Conservation (phyloP, 805 yeast species). For the Candida anglica region DNA sequence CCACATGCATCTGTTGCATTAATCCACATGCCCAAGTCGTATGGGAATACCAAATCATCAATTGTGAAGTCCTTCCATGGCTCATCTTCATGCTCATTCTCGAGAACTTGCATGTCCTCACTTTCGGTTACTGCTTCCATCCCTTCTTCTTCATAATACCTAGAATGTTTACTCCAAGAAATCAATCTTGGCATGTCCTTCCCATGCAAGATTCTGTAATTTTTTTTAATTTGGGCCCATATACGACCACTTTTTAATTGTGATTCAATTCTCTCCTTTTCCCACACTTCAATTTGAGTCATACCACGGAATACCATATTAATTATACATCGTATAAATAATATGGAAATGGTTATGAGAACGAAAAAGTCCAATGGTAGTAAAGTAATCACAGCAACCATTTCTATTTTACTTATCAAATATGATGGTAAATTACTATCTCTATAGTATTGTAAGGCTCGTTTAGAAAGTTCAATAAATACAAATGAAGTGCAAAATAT, state of each 20-base stretch:
- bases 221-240: conserved; percentile 46
- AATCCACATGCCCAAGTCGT: conserved; percentile 59
- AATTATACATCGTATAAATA: conserved; percentile 58
- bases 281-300: conserved; percentile 94
- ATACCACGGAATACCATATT: conserved; percentile 59
- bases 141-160: conserved; percentile 11
- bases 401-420: conserved; percentile 46
- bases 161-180: conserved; percentile 38
- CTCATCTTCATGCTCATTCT: conserved; percentile 7
- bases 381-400: conserved; percentile 52
- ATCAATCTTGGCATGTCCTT: conserved; percentile 40
- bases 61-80: conserved; percentile 38
- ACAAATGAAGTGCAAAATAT: conserved; percentile 47
- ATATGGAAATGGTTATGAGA: conserved; percentile 50
- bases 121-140: conserved; percentile 8
- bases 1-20: conserved; percentile 61
- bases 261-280: conserved; percentile 71
- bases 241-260: conserved; percentile 55
- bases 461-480: conserved; percentile 34
- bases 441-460: conserved; percentile 43
- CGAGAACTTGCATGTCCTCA: conserved; percentile 2
- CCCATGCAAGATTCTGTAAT: conserved; percentile 38
- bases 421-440: conserved; percentile 53
- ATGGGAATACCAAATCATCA: conserved; percentile 79
- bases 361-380: conserved; percentile 59